These are phyloP conservation scores for Pseudodiploospora longispora DNA, from an alignment of 2,329 filamentous ascomycete genomes.

Conservation along the genomic window DNA sequence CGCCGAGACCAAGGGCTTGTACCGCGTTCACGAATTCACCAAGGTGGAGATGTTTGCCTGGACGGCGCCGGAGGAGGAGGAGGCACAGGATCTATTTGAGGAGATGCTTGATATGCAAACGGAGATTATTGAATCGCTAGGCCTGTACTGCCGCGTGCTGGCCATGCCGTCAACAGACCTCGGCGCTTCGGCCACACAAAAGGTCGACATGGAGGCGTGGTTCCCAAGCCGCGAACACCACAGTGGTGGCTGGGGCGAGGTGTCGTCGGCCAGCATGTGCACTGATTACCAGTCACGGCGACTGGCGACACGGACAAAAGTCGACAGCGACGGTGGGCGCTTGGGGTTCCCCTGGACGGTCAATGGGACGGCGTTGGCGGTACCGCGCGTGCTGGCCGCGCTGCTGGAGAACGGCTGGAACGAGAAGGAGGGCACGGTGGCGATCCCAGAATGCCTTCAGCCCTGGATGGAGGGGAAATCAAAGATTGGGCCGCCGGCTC, in stretches of 20 bases:
- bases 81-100: conserved; percentile 57
- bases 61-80: conserved; percentile 52
- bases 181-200: conserved; percentile 77
- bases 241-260: conserved; percentile 65
- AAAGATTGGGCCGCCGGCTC: conserved; percentile 40
- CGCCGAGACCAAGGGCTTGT: conserved; percentile 85
- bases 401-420: conserved; percentile 89
- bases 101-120: conserved; percentile 84
- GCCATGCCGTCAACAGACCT: conserved; percentile 89
- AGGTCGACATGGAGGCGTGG: conserved; percentile 88
- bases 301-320: conserved; percentile 64
- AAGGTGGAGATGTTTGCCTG: conserved; percentile 98
- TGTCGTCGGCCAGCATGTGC: conserved; percentile 84
- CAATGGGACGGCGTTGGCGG: conserved; percentile 88
- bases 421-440: conserved; percentile 56
- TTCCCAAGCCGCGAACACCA: conserved; percentile 69
- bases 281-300: conserved; percentile 89
- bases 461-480: conserved; percentile 76
- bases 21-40: conserved; percentile 96
- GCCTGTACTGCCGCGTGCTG: conserved; percentile 77
- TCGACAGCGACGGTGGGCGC: conserved; percentile 37
- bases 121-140: conserved; percentile 69
- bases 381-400: conserved; percentile 82
- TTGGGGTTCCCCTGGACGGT: conserved; percentile 77
- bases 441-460: conserved; percentile 69